Percentiles rank a stretch among this genome's conserved stretches.
These are phyloP conservation scores for Ustilago hordei DNA, from an alignment of 1,284 basidiomycete species.

Conservation along the genomic window DNA sequence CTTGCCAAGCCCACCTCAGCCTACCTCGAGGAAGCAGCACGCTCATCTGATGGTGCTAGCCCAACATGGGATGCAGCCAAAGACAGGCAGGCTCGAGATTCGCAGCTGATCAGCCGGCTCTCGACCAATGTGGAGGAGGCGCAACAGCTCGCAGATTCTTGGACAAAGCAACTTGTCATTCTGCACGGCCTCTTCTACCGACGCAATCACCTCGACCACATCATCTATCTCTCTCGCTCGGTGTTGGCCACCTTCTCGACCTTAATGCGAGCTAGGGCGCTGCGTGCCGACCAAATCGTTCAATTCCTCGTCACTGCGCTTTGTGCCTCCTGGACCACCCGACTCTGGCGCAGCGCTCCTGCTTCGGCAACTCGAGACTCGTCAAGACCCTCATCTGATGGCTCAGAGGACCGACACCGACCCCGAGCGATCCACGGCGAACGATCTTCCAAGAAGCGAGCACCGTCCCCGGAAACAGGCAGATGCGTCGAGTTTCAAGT, in stretches of 20 bases:
- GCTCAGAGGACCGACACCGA: constrained; percentile 43
- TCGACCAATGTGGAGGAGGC: constrained; percentile 26
- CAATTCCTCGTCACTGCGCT: constrained; percentile 60
- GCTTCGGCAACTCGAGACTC: constrained; percentile 21
- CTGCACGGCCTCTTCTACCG: constrained; percentile 62
- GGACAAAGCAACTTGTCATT: constrained; percentile 51
- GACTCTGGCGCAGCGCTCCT: constrained; percentile 53
- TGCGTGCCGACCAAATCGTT: constrained; percentile 61
- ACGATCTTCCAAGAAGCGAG: constrained; percentile 63
- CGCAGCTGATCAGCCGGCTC: constrained; percentile 28
- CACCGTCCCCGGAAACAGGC: constrained; percentile 36
- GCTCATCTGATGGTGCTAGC: constrained; percentile 17
- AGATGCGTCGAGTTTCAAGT: constrained; percentile 76
- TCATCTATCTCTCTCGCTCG: constrained; percentile 53
- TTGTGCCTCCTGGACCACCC: constrained; percentile 58
- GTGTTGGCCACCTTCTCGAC: constrained; percentile 50
- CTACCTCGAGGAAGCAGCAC: constrained; percentile 33
- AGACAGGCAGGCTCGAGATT: constrained; percentile 29
- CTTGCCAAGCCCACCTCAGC: constrained; percentile 48
- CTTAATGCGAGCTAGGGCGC: constrained; percentile 36
- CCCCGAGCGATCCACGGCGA: constrained; percentile 74
- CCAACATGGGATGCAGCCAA: constrained; percentile 32
- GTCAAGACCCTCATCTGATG: constrained; percentile 27
- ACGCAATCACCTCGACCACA: constrained; percentile 45
- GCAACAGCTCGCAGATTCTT: constrained; percentile 27